These are phyloP conservation scores for Apiospora marii DNA, from an alignment of 2,329 filamentous ascomycete genomes.

Conservation along the genomic window DNA sequence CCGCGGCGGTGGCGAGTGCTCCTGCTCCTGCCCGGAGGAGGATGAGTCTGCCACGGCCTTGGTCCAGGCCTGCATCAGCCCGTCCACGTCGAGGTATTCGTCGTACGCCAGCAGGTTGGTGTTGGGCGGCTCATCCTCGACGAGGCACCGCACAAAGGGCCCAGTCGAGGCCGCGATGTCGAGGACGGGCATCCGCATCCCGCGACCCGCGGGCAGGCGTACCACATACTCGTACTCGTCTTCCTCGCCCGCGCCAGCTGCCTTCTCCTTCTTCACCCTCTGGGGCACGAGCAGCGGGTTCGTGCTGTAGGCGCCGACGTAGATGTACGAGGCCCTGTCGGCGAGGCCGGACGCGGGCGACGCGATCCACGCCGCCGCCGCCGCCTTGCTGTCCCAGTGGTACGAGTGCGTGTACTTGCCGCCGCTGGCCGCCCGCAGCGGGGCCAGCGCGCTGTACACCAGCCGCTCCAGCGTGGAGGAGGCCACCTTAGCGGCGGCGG, in stretches of 20 bases:
- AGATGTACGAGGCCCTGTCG: constrained; percentile 39
- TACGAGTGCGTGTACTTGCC: constrained; percentile 30
- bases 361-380: constrained; percentile 33
- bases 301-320: constrained; percentile 42
- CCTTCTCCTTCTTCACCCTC: constrained; percentile 19
- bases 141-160: constrained; percentile 51
- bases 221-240: constrained; percentile 42
- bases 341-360: constrained; percentile 25
- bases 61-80: constrained; percentile 46
- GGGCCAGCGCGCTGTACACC: constrained; percentile 29
- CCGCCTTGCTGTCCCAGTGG: constrained; percentile 32
- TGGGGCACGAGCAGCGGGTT: constrained; percentile 43
- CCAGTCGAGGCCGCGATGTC: constrained; percentile 49
- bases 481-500: constrained; percentile 31
- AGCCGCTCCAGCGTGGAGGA: constrained; percentile 29
- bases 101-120: constrained; percentile 56
- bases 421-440: constrained; percentile 26
- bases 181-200: constrained; percentile 48
- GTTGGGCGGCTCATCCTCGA: constrained; percentile 48
- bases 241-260: constrained; percentile 27
- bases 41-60: constrained; percentile 30
- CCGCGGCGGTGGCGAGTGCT: not conserved
- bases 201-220: constrained; percentile 38
- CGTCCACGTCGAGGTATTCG: constrained; percentile 43
- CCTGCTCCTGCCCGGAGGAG: too few relatives aligned